Conservation (phyloP, 495 filamentous ascomycete genomes). For the Hyaloscypha bicolor region DNA sequence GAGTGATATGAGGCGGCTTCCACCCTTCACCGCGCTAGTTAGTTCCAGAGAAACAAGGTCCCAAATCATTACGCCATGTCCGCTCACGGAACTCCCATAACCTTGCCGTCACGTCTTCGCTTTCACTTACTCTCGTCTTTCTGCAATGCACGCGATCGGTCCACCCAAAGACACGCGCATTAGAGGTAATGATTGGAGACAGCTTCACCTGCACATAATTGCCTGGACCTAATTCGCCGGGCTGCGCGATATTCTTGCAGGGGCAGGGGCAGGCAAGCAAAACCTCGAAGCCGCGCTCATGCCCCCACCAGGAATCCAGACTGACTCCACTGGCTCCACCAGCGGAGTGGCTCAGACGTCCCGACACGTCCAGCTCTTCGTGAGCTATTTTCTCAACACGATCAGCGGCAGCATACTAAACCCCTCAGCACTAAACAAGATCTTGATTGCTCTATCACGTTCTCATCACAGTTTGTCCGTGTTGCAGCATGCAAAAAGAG, state of each 20-base stretch:
- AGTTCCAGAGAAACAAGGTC: not conserved
- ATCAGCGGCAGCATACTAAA: not conserved
- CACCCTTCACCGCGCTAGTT: not conserved
- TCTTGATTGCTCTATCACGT: not conserved
- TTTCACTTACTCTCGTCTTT: not conserved
- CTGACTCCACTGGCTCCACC: not conserved
- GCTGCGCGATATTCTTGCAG: conserved; percentile 10
- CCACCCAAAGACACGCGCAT: not conserved
- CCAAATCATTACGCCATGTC: not conserved
- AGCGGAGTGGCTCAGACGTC: conserved; percentile 11
- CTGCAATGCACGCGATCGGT: conserved; percentile 19
- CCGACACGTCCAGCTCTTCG: not conserved
- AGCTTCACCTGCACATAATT: conserved; percentile 7
- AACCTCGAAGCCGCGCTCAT: not conserved
- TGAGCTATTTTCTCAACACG: conserved; percentile 6
- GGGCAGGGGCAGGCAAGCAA: not conserved
- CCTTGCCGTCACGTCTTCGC: not conserved
- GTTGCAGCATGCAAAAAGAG: not conserved
- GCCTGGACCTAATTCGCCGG: not conserved
- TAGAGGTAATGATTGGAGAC: conserved; percentile 7
- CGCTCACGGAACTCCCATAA: not conserved
- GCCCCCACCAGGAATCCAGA: conserved; percentile 1
- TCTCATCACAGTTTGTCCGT: not conserved
- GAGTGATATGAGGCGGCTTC: not conserved
- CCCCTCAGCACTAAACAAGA: not conserved